Evolutionary conservation across 1,139 yeast genomes (phyloP).

Genomic region (Sugiyamaella paludigena): DNA sequence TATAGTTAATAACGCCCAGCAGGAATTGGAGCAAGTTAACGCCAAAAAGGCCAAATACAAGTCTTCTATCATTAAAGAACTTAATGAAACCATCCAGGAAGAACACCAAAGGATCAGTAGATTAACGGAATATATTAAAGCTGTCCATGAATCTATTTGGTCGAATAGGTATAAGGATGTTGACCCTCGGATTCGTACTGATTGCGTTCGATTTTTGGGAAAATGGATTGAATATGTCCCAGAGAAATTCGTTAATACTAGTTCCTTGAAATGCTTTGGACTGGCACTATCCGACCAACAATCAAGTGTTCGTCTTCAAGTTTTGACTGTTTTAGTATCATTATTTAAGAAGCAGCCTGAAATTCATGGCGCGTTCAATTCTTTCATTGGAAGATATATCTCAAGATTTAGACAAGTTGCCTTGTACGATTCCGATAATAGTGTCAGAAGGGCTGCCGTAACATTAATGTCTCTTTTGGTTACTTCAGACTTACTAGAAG

Average conservation of each 20-base stretch:
- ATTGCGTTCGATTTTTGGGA: constrained; percentile 61
- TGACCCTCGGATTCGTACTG: constrained; percentile 67
- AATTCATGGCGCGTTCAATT: constrained; percentile 49
- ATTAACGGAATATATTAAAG: constrained; percentile 57
- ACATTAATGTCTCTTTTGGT: constrained; percentile 56
- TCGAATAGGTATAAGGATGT: constrained; percentile 79
- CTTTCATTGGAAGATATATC: constrained; percentile 70
- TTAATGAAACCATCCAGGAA: constrained; percentile 13
- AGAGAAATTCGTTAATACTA: constrained; percentile 64
- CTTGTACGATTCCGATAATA: constrained; percentile 49
- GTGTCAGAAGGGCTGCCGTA: constrained; percentile 54
- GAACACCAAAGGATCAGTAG: constrained; percentile 52
- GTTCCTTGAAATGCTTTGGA: constrained; percentile 73
- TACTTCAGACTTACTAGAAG: constrained; percentile 61
- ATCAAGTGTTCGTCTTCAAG: constrained; percentile 61
- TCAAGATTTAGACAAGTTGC: constrained; percentile 64
- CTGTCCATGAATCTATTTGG: constrained; percentile 64
- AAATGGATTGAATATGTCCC: constrained; percentile 71
- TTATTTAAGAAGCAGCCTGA: constrained; percentile 43
- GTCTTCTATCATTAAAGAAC: background rate
- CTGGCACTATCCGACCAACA: constrained; percentile 78
- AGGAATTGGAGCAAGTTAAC: background rate
- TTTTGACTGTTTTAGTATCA: constrained; percentile 50
- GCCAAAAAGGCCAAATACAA: constrained; percentile 3
- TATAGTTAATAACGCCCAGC: constrained; percentile 1